Evolutionary conservation across 257 asterid species (phyloP).

Genomic region (Nicotiana tomentosiformis): DNA sequence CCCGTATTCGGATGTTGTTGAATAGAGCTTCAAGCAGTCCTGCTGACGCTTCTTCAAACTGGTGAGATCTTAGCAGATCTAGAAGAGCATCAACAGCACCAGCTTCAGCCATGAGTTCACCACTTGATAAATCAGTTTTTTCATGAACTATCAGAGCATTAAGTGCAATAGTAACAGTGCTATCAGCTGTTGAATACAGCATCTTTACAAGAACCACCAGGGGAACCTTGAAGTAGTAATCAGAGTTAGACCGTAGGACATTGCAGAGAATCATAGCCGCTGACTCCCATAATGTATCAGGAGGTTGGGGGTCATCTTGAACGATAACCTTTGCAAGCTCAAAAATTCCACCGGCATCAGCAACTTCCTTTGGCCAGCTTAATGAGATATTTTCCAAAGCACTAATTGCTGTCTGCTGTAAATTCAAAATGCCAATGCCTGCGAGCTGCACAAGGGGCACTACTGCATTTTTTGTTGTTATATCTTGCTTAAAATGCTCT

Average conservation of each 20-base stretch:
- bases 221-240: slow-evolving; percentile 55
- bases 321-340: slow-evolving; percentile 77
- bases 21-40: slow-evolving; percentile 70
- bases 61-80: slow-evolving; percentile 78
- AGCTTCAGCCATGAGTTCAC: slow-evolving; percentile 68
- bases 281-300: slow-evolving; percentile 62
- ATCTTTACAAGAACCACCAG: slow-evolving; percentile 67
- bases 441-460: slow-evolving; percentile 82
- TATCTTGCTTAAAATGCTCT: slow-evolving; percentile 79
- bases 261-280: slow-evolving; percentile 69
- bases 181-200: slow-evolving; percentile 48
- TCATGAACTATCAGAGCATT: slow-evolving; percentile 66
- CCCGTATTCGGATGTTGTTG: slow-evolving; percentile 52
- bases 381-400: slow-evolving; percentile 66
- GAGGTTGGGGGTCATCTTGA: slow-evolving; percentile 74
- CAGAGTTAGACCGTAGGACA: slow-evolving; percentile 46
- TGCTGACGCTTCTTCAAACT: slow-evolving; percentile 66
- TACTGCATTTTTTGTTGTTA: slow-evolving; percentile 61
- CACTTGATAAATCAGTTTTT: slow-evolving; percentile 52
- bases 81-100: slow-evolving; percentile 80
- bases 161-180: slow-evolving; percentile 51
- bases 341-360: slow-evolving; percentile 80
- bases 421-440: slow-evolving; percentile 61
- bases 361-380: slow-evolving; percentile 78
- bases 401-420: slow-evolving; percentile 75